Conservation (phyloP, 805 yeast species). For the Teunomyces panamensis region DNA sequence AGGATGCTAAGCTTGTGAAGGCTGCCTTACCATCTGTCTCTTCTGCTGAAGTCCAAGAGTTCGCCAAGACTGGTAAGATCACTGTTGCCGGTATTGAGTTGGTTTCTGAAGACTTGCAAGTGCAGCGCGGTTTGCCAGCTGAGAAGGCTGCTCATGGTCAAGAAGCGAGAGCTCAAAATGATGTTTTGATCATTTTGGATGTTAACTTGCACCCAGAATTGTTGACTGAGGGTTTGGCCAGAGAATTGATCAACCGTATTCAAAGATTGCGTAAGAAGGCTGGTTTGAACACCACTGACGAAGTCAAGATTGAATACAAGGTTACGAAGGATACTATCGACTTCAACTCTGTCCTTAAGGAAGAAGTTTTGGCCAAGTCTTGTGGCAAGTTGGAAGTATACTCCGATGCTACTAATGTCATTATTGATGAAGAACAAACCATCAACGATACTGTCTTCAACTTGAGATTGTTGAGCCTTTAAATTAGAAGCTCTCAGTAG, state of each 20-base stretch:
- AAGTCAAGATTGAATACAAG: conserved; percentile 80
- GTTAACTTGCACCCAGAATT: conserved; percentile 83
- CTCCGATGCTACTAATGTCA: conserved; percentile 39
- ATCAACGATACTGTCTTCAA: conserved; percentile 73
- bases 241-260: conserved; percentile 95
- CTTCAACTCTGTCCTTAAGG: conserved; percentile 65
- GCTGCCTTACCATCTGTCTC: conserved; percentile 83
- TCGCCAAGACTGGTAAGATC: conserved; percentile 68
- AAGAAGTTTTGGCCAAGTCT: conserved; percentile 62
- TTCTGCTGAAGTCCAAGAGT: conserved; percentile 78
- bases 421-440: conserved; percentile 83
- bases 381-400: conserved; percentile 65
- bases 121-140: conserved; percentile 84
- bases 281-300: conserved; percentile 93
- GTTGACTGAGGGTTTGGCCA: conserved; percentile 90
- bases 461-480: conserved; percentile 72
- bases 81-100: conserved; percentile 88
- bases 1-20: conserved; percentile 90
- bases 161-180: conserved; percentile 85
- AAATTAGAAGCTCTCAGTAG: conserved; percentile 10
- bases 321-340: conserved; percentile 63
- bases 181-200: conserved; percentile 86
- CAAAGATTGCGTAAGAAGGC: conserved; percentile 97
- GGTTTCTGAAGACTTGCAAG: conserved; percentile 84
- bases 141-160: conserved; percentile 62